phyloP scores from a whole-genome alignment of 2,329 filamentous ascomycete species.

The Alternaria triticina region DNA sequence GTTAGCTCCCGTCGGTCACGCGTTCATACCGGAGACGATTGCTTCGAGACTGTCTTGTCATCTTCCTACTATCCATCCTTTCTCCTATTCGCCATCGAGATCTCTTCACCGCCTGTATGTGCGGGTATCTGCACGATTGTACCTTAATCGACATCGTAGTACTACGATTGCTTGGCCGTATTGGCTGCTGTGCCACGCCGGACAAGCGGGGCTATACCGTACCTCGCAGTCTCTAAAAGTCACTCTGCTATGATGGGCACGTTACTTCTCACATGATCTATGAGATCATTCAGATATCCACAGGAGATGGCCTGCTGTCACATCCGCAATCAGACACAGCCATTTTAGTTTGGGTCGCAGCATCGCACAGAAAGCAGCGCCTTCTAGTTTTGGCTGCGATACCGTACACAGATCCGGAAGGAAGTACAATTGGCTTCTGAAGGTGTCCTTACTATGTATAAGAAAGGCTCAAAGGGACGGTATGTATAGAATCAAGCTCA shows the following conservation, averaged over 20 bases:
- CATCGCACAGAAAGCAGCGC: slow-evolving; percentile 19
- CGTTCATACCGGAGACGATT: neutral
- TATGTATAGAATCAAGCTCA: neutral
- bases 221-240: slow-evolving; percentile 10
- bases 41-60: neutral
- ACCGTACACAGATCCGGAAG: neutral
- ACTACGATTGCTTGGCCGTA: slow-evolving; percentile 15
- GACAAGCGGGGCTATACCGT: slow-evolving; percentile 9
- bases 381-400: neutral
- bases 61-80: neutral
- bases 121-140: slow-evolving; percentile 23
- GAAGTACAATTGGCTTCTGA: neutral
- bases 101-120: neutral
- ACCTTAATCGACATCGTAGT: slow-evolving; percentile 20
- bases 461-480: slow-evolving; percentile 4
- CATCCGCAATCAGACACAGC: neutral
- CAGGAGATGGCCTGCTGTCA: slow-evolving; percentile 11
- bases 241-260: neutral
- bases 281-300: neutral
- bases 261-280: neutral
- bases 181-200: slow-evolving; percentile 18
- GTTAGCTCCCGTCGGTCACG: neutral
- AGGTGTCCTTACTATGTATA: slow-evolving; percentile 11
- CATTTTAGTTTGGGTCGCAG: slow-evolving; percentile 20
- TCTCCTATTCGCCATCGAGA: neutral